Evolutionary conservation across 2,329 filamentous ascomycete species (phyloP).

Genomic region (Pyrenophora tritici-repentis): DNA sequence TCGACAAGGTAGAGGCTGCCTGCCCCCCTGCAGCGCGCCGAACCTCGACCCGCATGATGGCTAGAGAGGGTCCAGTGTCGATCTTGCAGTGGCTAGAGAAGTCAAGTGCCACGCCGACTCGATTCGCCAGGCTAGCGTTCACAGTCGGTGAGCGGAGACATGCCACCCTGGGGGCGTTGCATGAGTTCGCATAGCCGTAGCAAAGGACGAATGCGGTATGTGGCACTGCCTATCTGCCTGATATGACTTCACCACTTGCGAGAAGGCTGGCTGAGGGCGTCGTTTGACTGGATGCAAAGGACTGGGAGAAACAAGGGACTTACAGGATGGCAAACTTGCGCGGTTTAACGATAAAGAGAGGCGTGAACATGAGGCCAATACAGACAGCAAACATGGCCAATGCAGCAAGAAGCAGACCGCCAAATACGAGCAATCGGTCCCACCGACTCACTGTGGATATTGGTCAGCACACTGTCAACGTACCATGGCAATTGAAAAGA

Average conservation of each 20-base stretch:
- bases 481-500: constrained; percentile 34
- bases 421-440: constrained; percentile 93
- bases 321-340: constrained; percentile 97
- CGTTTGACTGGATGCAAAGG: constrained; percentile 17
- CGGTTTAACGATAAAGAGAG: constrained; percentile 74
- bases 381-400: constrained; percentile 90
- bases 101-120: constrained; percentile 39
- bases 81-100: constrained; percentile 45
- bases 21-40: constrained; percentile 44
- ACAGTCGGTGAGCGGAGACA: constrained; percentile 17
- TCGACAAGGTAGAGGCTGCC: constrained; percentile 36
- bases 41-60: constrained; percentile 51
- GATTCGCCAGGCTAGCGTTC: constrained; percentile 25
- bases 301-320: constrained; percentile 56
- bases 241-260: constrained; percentile 16
- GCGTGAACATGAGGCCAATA: constrained; percentile 80
- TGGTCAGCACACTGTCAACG: constrained; percentile 39
- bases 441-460: constrained; percentile 81
- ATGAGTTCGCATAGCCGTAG: constrained; percentile 41
- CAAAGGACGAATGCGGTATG: constrained; percentile 30
- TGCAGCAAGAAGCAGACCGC: constrained; percentile 51
- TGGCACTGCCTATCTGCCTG: constrained; percentile 35
- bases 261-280: constrained; percentile 26
- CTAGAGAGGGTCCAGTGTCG: constrained; percentile 39
- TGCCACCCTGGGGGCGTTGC: constrained; percentile 21